phyloP scores from a whole-genome alignment of 169 alveolate genomes.

The Eimeria nieschulzi region DNA sequence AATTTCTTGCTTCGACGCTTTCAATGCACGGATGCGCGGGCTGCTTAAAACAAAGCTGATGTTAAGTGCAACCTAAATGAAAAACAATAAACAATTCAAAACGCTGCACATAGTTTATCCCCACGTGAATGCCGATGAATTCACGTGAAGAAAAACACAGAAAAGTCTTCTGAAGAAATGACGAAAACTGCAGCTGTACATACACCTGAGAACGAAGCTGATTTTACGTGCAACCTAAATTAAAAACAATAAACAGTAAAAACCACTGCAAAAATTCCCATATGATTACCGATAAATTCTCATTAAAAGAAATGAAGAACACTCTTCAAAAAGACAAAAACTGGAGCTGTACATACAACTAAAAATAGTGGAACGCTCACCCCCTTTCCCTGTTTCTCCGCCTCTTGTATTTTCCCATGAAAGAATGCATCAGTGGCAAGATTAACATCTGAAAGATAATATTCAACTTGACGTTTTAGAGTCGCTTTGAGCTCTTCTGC shows the following conservation, averaged over 20 bases:
- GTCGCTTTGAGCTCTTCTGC: slow-evolving; percentile 17
- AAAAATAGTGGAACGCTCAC: background rate
- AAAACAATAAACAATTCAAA: background rate
- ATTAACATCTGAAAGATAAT: slow-evolving; percentile 49
- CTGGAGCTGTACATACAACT: background rate
- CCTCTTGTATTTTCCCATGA: slow-evolving; percentile 59
- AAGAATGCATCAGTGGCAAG: slow-evolving; percentile 44
- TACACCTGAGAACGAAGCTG: background rate
- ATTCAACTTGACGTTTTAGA: slow-evolving; percentile 60
- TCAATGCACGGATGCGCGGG: slow-evolving; percentile 45
- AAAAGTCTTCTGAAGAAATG: too few species aligned
- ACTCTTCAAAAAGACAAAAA: too few species aligned
- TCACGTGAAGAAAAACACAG: too few species aligned
- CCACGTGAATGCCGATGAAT: too few species aligned
- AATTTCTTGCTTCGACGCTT: slow-evolving; percentile 10
- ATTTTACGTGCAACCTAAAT: slow-evolving; percentile 43
- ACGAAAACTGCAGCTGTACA: too few species aligned
- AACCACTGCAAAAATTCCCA: background rate
- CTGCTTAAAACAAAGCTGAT: slow-evolving; percentile 56
- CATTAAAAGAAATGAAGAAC: too few species aligned
- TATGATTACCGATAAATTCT: background rate
- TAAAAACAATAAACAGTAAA: background rate
- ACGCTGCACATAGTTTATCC: background rate
- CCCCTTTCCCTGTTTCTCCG: slow-evolving; percentile 67
- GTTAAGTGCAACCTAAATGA: slow-evolving; percentile 33